Conservation (phyloP, 2,329 filamentous ascomycete genomes). For the Calonectria pseudoturangicola region DNA sequence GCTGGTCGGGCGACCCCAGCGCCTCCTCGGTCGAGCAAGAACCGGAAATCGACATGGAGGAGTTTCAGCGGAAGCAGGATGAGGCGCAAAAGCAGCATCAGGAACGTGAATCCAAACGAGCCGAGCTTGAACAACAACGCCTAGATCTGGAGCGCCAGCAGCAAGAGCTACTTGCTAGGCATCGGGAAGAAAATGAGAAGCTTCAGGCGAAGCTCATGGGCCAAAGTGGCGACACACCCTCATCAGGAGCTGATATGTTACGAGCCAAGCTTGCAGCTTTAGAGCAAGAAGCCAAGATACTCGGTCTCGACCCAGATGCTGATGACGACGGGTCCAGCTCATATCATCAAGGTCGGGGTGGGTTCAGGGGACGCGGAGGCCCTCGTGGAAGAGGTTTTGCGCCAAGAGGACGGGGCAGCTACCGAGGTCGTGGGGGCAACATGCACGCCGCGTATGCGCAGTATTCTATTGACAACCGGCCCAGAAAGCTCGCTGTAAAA, state of each 20-base stretch:
- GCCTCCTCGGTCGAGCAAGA: constrained; percentile 57
- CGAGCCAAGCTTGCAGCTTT: constrained; percentile 83
- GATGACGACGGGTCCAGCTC: constrained; percentile 62
- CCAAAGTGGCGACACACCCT: constrained; percentile 54
- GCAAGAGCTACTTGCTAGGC: constrained; percentile 76
- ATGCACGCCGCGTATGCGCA: constrained; percentile 74
- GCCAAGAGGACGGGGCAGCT: constrained; percentile 63
- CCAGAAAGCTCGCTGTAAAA: constrained; percentile 79
- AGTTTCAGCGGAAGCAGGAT: constrained; percentile 80
- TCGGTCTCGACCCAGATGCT: constrained; percentile 79
- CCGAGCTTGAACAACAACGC: constrained; percentile 77
- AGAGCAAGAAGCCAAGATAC: constrained; percentile 81
- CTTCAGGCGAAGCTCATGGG: constrained; percentile 72
- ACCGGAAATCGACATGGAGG: constrained; percentile 80
- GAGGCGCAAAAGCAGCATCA: constrained; percentile 83
- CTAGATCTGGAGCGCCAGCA: constrained; percentile 80
- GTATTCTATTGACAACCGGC: constrained; percentile 85
- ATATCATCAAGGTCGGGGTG: constrained; percentile 53
- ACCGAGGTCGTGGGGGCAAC: constrained; percentile 65
- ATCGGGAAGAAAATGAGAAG: constrained; percentile 80
- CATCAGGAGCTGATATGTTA: constrained; percentile 77
- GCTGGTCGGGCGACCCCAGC: constrained; percentile 51
- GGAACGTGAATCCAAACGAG: constrained; percentile 77
- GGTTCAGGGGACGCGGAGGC: constrained; percentile 58
- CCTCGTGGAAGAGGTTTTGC: constrained; percentile 52